Evolutionary conservation across 331 rosid species (phyloP), one percentile per base, ranked within the genome.

Genomic region (Phaseolus coccineus): DNA sequence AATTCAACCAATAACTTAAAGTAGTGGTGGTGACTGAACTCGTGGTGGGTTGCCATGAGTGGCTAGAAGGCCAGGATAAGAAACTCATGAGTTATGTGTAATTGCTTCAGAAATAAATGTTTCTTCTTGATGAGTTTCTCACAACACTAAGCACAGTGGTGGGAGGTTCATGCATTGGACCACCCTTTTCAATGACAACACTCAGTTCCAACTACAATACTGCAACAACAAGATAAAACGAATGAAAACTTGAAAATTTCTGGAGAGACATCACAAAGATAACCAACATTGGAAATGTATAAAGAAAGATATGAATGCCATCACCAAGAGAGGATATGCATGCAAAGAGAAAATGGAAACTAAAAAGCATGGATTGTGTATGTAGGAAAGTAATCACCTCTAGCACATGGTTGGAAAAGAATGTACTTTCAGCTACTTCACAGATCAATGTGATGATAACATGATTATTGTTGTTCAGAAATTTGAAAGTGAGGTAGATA

Each of bases 1-100:
- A 87, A 78, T 93, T 95, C 87, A 90, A 73, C 99, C 99, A 96
- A 78, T 96, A 96, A 77, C 93, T 88, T 40, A 87, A 71, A 5
- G 57, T 65, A 57, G 88, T 96, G 35, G 99, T 96, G 35, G 99
- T 93, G 69, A 82, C 88, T 19, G 78, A 37, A 33, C 90, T 86
- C 89, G 86, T 88, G 84, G 77, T 77, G 10, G 94, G 98, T 85
- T 83, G 85, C 91, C 93, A 85, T 39, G 89, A 84, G 31, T 73
- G 92, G 55, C 56, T 65, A 5, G 91, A 73, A 27, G 85, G 53
- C 81, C 88, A 94, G 86, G 93, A 76, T 8, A 91, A 85, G 87
- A 91, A 90, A 91, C 85, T 68, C 95, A 87, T 89, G 46, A 73
- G 76, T 80, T 15, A 2, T 42, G n/a, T 67, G 10, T 53, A 52